A percentile compares a stretch with the other conserved stretches of the same genome.
phyloP scores from a whole-genome alignment of 225 moss, liverwort and hornwort species.

The Physcomitrium patens region DNA sequence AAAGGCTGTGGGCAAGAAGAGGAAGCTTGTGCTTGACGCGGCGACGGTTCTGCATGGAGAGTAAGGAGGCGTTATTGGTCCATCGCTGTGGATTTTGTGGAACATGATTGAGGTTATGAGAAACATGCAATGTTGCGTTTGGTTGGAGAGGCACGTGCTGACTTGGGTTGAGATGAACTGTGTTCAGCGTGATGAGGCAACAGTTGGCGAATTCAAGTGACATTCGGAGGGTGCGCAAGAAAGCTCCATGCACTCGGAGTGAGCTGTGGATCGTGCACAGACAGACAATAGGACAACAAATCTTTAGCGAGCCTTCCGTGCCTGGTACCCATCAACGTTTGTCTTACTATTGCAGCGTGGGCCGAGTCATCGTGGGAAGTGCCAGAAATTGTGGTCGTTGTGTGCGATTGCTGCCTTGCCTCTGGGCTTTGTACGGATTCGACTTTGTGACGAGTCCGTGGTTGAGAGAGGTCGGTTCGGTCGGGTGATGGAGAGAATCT shows the following conservation, averaged over 20 bases:
- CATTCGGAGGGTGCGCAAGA: conserved; percentile 68
- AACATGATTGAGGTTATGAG: background rate
- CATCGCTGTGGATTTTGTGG: background rate
- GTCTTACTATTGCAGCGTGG: background rate
- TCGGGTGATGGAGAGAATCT: background rate
- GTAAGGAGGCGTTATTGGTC: conserved; percentile 38
- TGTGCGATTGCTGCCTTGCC: background rate
- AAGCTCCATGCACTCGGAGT: conserved; percentile 69
- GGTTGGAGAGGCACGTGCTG: background rate
- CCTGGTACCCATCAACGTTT: conserved; percentile 38
- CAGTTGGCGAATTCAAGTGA: conserved; percentile 71
- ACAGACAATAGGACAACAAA: conserved; percentile 47
- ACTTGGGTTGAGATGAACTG: background rate
- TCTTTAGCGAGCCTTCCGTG: conserved; percentile 65
- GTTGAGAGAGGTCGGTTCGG: background rate
- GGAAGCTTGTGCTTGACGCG: conserved; percentile 65
- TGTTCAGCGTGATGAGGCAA: conserved; percentile 69
- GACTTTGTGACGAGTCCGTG: background rate
- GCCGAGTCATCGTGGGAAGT: background rate
- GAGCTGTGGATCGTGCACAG: conserved; percentile 72
- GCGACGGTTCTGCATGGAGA: conserved; percentile 69
- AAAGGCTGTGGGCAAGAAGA: conserved; percentile 56
- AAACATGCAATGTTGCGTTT: background rate
- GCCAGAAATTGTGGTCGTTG: background rate
- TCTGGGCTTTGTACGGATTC: background rate